phyloP scores from a whole-genome alignment of 2,329 filamentous ascomycete species.

The Paracamarosporium sp. region DNA sequence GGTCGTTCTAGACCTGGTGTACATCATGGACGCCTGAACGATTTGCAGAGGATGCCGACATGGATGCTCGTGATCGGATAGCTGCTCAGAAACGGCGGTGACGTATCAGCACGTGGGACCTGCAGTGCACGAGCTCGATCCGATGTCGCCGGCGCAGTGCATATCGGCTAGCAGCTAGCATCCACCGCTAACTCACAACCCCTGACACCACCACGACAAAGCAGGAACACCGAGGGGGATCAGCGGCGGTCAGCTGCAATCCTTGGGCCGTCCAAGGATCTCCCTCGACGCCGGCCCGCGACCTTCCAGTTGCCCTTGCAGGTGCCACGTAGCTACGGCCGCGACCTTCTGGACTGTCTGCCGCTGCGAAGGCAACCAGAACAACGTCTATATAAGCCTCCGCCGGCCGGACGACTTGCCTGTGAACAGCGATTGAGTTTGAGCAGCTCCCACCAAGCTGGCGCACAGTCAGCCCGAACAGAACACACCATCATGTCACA shows the following conservation, averaged over 20 bases:
- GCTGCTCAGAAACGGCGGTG: too few species aligned
- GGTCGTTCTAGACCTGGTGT: too few species aligned
- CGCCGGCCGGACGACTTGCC: neutral
- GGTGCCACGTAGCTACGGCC: constrained; percentile 1
- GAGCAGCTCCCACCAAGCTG: neutral
- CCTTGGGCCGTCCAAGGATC: neutral
- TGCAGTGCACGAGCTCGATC: too few species aligned
- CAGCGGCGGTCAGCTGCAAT: neutral
- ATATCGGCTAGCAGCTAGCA: too few species aligned
- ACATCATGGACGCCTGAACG: too few species aligned
- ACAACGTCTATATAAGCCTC: neutral
- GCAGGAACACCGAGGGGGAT: neutral
- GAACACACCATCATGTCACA: constrained; percentile 42
- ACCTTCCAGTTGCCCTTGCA: neutral
- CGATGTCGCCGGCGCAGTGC: too few species aligned
- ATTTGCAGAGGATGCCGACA: too few species aligned
- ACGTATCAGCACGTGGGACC: too few species aligned
- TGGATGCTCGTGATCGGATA: too few species aligned
- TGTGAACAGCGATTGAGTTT: neutral
- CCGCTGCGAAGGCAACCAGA: neutral
- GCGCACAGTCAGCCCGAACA: constrained; percentile 38
- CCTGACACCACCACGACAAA: neutral
- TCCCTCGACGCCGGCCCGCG: neutral
- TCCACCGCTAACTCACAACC: too few species aligned
- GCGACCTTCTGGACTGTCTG: neutral